A percentile compares a stretch with the other conserved stretches of the same genome.
These are phyloP conservation scores for Globisporangium iwayamae DNA, from an alignment of 352 stramenopile species.

Conservation along the genomic window DNA sequence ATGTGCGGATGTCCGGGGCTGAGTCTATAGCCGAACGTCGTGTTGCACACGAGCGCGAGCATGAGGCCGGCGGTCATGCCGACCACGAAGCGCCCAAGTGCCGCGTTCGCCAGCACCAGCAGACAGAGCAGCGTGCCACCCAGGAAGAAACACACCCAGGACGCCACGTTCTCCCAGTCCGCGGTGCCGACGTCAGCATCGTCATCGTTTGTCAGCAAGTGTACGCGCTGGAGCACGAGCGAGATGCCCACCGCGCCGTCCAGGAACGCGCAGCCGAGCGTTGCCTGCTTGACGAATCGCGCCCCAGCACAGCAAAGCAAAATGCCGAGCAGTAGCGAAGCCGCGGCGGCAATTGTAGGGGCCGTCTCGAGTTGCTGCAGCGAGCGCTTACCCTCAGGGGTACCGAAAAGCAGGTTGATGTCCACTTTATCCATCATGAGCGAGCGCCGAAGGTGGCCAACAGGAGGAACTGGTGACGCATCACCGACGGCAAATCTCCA, in stretches of 20 bases:
- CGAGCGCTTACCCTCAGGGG: conserved; percentile 13
- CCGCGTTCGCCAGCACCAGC: conserved; percentile 21
- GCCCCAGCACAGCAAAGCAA: conserved; percentile 17
- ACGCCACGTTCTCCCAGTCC: conserved; percentile 25
- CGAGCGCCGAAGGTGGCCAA: not conserved
- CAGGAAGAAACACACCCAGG: conserved; percentile 41
- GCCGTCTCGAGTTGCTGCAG: conserved; percentile 20
- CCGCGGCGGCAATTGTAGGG: conserved; percentile 15
- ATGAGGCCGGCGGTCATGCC: conserved; percentile 32
- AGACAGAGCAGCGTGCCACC: conserved; percentile 26
- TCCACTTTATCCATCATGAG: conserved; percentile 16
- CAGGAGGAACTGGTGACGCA: not conserved
- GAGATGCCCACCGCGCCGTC: conserved; percentile 21
- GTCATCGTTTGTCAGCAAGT: conserved; percentile 1
- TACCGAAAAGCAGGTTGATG: conserved; percentile 16
- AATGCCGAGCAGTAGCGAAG: conserved; percentile 16
- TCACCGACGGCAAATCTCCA: not conserved
- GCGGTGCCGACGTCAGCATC: not conserved
- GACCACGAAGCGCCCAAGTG: conserved; percentile 22
- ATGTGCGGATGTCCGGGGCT: conserved; percentile 14
- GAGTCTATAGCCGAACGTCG: conserved; percentile 28
- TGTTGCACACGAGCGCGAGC: conserved; percentile 28
- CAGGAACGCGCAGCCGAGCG: conserved; percentile 24
- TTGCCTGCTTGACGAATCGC: conserved; percentile 13
- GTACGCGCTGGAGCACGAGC: conserved; percentile 13